A percentile compares a stretch with the other conserved stretches of the same genome.
Conservation (phyloP, 2,329 filamentous ascomycete genomes). For the Aspergillus felis region DNA sequence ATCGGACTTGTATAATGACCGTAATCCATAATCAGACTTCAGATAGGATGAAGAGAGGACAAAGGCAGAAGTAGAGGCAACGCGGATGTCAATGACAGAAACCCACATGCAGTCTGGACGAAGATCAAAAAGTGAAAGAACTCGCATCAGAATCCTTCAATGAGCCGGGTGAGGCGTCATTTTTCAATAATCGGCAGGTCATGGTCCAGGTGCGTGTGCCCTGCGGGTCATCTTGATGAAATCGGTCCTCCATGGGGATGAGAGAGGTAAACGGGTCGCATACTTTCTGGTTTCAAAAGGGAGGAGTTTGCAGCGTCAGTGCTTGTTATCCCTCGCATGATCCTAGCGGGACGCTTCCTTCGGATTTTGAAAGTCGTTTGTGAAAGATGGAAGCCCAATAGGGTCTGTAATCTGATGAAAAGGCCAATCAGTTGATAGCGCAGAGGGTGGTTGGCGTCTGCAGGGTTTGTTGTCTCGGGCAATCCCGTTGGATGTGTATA, state of each 20-base stretch:
- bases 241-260: constrained; percentile 7
- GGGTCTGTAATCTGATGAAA: background rate
- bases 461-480: background rate
- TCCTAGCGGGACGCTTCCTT: constrained; percentile 5
- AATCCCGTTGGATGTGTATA: background rate
- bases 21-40: constrained; percentile 8
- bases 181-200: constrained; percentile 20
- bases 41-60: background rate
- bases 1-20: constrained; percentile 6
- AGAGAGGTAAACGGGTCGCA: constrained; percentile 17
- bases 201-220: constrained; percentile 11
- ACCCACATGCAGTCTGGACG: constrained; percentile 1
- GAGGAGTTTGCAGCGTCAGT: constrained; percentile 6
- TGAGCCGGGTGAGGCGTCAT: constrained; percentile 20
- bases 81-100: constrained; percentile 3
- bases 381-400: background rate
- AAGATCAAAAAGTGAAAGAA: constrained; percentile 5
- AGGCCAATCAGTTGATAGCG: background rate
- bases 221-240: constrained; percentile 14
- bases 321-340: constrained; percentile 16
- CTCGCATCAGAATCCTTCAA: background rate
- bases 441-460: background rate
- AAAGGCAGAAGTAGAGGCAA: background rate
- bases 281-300: constrained; percentile 20
- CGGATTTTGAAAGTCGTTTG: background rate